Conservation (phyloP, 495 filamentous ascomycete species). For the Saxophila tyrrhenica region DNA sequence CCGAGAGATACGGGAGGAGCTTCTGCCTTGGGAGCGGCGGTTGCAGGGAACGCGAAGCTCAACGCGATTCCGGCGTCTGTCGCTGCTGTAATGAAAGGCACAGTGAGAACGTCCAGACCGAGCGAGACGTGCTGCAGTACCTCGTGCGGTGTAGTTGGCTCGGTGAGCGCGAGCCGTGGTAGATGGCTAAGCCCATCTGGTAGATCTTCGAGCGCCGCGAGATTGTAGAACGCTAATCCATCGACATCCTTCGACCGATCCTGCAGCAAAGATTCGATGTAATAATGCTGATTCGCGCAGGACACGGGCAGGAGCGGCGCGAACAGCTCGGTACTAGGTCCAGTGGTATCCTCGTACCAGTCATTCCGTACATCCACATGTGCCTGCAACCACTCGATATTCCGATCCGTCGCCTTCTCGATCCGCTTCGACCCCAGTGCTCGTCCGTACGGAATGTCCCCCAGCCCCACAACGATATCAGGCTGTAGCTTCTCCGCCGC, state of each 20-base stretch:
- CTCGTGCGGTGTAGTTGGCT: constrained; percentile 56
- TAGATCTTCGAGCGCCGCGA: constrained; percentile 55
- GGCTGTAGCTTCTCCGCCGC: constrained; percentile 53
- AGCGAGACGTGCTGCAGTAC: constrained; percentile 59
- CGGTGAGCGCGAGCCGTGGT: constrained; percentile 61
- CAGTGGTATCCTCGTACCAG: background rate
- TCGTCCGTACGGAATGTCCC: constrained; percentile 56
- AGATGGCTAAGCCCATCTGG: constrained; percentile 44
- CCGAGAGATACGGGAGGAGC: constrained; percentile 42
- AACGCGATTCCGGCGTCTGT: constrained; percentile 85
- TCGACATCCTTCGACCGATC: constrained; percentile 33
- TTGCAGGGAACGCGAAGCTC: constrained; percentile 61
- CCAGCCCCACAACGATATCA: constrained; percentile 69
- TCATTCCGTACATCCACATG: constrained; percentile 33
- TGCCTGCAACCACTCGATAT: constrained; percentile 57
- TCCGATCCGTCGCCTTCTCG: constrained; percentile 76
- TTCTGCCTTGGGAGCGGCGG: background rate
- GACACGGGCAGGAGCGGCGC: constrained; percentile 14
- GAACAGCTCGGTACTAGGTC: constrained; percentile 9
- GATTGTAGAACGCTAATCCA: constrained; percentile 74
- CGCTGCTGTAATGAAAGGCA: constrained; percentile 57
- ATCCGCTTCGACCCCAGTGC: constrained; percentile 55
- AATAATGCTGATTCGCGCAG: constrained; percentile 13
- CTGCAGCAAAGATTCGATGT: constrained; percentile 7
- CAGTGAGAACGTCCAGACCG: constrained; percentile 68